Percentiles rank a stretch among this genome's conserved stretches.
These are phyloP conservation scores for Mucor irregularis DNA, from an alignment of 371 early-diverging fungal species.

Conservation along the genomic window DNA sequence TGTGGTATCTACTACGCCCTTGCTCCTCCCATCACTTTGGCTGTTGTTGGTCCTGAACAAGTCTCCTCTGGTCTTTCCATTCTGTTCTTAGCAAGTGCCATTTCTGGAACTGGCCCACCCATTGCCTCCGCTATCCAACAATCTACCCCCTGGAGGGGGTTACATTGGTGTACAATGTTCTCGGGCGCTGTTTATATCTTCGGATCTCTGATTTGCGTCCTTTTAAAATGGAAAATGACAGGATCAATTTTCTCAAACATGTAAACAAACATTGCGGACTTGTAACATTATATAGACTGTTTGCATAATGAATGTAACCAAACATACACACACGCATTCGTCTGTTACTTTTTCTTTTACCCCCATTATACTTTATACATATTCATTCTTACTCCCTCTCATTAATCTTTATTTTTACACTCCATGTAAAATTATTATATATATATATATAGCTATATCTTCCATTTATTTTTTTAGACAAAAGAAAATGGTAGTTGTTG, in stretches of 20 bases:
- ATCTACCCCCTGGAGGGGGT: conserved; percentile 19
- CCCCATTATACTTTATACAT: not conserved
- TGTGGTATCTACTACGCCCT: conserved; percentile 42
- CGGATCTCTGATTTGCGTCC: conserved; percentile 25
- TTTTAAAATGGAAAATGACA: conserved; percentile 25
- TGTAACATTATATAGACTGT: too few relatives aligned
- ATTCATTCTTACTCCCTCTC: not conserved
- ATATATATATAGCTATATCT: not conserved
- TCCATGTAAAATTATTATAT: not conserved
- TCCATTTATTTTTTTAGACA: not conserved
- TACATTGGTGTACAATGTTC: conserved; percentile 48
- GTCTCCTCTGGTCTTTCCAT: conserved; percentile 56
- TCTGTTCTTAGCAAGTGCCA: conserved; percentile 51
- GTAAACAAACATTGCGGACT: conserved; percentile 5
- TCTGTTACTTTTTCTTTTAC: too few relatives aligned
- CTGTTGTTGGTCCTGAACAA: conserved; percentile 52
- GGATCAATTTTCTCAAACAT: conserved; percentile 22
- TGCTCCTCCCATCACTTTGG: conserved; percentile 55
- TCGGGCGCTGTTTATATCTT: conserved; percentile 35
- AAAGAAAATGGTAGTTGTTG: not conserved
- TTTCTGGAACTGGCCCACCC: conserved; percentile 34
- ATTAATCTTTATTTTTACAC: not conserved
- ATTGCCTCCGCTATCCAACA: conserved; percentile 36
- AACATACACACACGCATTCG: too few relatives aligned
- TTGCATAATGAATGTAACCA: too few relatives aligned